A percentile compares a stretch with the other conserved stretches of the same genome.
phyloP scores from a whole-genome alignment of 2,329 filamentous ascomycete genomes.

The Fusarium abutilonis region DNA sequence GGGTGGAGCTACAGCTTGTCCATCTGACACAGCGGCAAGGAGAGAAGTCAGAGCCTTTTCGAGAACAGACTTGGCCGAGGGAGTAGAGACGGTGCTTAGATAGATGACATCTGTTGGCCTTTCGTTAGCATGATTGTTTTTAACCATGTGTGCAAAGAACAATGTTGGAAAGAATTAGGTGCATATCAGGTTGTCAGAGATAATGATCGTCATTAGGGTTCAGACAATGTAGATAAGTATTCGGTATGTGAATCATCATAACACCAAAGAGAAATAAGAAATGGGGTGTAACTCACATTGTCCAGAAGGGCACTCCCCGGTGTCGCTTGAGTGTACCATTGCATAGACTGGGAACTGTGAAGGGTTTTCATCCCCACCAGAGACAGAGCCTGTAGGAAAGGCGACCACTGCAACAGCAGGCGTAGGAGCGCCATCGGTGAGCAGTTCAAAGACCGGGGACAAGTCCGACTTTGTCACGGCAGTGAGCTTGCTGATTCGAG shows the following conservation, averaged over 20 bases:
- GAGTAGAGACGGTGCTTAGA: slow-evolving; percentile 51
- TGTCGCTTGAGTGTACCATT: slow-evolving; percentile 85
- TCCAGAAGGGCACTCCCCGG: slow-evolving; percentile 86
- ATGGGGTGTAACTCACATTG: slow-evolving; percentile 78
- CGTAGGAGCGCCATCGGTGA: slow-evolving; percentile 77
- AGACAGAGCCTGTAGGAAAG: slow-evolving; percentile 66
- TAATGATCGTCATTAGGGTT: slow-evolving; percentile 84
- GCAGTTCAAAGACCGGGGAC: slow-evolving; percentile 71
- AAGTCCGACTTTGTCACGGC: slow-evolving; percentile 75
- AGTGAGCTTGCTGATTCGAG: slow-evolving; percentile 68
- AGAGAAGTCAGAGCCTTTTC: slow-evolving; percentile 56
- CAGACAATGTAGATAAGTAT: slow-evolving; percentile 99
- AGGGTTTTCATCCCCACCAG: slow-evolving; percentile 44
- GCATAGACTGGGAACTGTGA: slow-evolving; percentile 64
- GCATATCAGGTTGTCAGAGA: slow-evolving; percentile 90
- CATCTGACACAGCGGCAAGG: slow-evolving; percentile 47
- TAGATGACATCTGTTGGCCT: slow-evolving; percentile 48
- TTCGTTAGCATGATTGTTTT: slow-evolving; percentile 47
- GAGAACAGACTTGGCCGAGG: slow-evolving; percentile 51
- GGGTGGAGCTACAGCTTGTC: slow-evolving; percentile 46
- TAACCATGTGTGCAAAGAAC: slow-evolving; percentile 9
- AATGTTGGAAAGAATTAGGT: slow-evolving; percentile 30
- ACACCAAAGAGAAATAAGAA: slow-evolving; percentile 53
- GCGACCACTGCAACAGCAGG: slow-evolving; percentile 79
- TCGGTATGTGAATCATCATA: slow-evolving; percentile 86